Conservation (phyloP, 345 rosid genomes). For the Populus tremula region DNA sequence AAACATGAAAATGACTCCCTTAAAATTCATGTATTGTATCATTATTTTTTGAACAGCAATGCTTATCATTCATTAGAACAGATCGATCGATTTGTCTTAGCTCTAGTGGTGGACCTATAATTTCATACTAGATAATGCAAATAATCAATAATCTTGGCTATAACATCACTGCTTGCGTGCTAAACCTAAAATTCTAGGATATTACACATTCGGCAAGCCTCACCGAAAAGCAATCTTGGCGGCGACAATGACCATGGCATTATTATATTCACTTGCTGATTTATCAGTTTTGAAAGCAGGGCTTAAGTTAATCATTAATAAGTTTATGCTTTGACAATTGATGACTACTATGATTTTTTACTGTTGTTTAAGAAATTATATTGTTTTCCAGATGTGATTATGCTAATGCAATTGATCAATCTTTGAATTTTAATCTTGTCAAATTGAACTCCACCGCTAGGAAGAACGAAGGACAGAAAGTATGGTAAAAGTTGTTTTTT, state of each 20-base stretch:
- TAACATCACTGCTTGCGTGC: slow-evolving; percentile 9
- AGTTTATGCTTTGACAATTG: not conserved
- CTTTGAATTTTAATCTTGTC: no score
- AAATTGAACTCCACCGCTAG: no score
- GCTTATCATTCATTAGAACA: not conserved
- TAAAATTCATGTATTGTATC: not conserved
- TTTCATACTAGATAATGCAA: not conserved
- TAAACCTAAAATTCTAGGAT: slow-evolving; percentile 1
- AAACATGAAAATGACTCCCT: not conserved
- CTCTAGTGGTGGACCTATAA: not conserved
- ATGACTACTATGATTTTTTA: not conserved
- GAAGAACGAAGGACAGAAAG: no score
- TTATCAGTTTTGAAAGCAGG: not conserved
- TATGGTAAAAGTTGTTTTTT: no score
- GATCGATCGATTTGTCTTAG: no score
- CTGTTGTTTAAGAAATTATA: no score
- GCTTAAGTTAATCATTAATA: not conserved
- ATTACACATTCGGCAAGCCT: not conserved
- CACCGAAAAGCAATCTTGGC: slow-evolving; percentile 5
- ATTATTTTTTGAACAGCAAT: not conserved
- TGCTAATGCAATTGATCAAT: no score
- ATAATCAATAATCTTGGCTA: not conserved
- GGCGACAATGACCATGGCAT: not conserved
- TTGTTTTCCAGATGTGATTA: no score
- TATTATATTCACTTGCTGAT: no score